Conservation (phyloP, 306 rosid genomes). For the Medicago truncatula region DNA sequence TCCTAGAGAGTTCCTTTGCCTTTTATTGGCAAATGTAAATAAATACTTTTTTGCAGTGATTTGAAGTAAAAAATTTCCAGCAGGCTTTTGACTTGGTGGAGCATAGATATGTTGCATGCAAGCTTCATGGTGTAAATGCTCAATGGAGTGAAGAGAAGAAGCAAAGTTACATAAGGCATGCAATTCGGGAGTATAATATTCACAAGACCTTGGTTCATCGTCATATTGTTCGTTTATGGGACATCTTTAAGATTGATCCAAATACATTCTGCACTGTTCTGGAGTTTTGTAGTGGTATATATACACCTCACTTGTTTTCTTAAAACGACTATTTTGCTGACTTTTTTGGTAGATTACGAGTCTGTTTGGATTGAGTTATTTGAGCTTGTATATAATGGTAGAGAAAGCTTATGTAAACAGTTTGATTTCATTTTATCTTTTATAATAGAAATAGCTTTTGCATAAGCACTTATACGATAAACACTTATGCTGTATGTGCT, state of each 20-base stretch:
- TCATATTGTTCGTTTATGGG: constrained; percentile 98
- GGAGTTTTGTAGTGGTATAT: constrained; percentile 92
- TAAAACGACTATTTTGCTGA: constrained; percentile 32
- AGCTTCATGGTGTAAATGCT: constrained; percentile 97
- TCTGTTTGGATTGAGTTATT: not conserved
- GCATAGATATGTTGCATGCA: constrained; percentile 98
- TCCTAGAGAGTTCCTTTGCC: constrained; percentile 65
- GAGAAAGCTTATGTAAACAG: not conserved
- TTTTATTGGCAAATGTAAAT: constrained; percentile 77
- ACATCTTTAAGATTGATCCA: constrained; percentile 95
- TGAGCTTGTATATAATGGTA: not conserved
- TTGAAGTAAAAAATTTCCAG: constrained; percentile 98
- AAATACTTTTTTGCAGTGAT: constrained; percentile 91
- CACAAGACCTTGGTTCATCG: constrained; percentile 95
- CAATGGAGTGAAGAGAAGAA: constrained; percentile 99
- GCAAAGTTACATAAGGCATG: constrained; percentile 97
- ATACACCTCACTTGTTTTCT: constrained; percentile 19
- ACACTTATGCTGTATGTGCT: no score
- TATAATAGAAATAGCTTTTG: not conserved
- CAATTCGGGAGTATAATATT: constrained; percentile 95
- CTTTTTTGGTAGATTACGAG: not conserved
- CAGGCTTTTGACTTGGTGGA: constrained; percentile 99
- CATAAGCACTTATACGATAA: no score
- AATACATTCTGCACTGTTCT: constrained; percentile 96
- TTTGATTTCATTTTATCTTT: not conserved